Base-by-base conservation (phyloP, 805 yeast species). In the Dipodascus geniculatus region DNA sequence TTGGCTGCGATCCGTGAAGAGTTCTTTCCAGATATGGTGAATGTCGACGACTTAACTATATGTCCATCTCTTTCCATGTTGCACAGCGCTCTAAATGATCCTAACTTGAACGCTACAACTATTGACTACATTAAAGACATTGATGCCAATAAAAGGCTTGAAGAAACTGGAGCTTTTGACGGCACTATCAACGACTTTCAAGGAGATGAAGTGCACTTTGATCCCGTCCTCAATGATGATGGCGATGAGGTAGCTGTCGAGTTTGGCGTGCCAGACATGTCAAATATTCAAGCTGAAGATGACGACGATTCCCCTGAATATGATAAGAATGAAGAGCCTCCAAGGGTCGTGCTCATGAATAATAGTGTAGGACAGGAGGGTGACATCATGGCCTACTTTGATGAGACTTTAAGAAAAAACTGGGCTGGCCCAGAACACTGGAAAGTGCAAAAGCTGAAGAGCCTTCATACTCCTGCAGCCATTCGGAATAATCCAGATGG, bases 401-500 rank as follows among this genome's bases (percentile, higher is more conserved):
- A 89, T 64, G 81, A 80, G 52, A 75, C 80, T 20, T 73, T 87
- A 68, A 78, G 74, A 54, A 70, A 74, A 31, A 85, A 81, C 64
- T 90, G 97, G 96, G 78, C 95, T 24, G 97, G 97, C 6, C 85
- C 91, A 14, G 91, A 87, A 58, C 95, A 87, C 68, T 91, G 97
- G 97, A 85, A 85, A 67, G 84, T 91, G 9, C 71, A 77, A 47
- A 77, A 80, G 14, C 66, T 83, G 50, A 83, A 80, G 61, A 58
- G 42, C 28, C 22, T 24, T 42, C 48, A 51, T 20, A 16, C 28
- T 2, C 17, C 42, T 23, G 24, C 48, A 17, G 11, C 47, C 3
- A 42, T n/a, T 8, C 23, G 9, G 19, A 6, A 6, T 6, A 23
- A 23, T n/a, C 4, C 23, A 22, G 49, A 22, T 4, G 49, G 24